Conservation (phyloP, 2,329 filamentous ascomycete species). For the Fusarium torreyae region DNA sequence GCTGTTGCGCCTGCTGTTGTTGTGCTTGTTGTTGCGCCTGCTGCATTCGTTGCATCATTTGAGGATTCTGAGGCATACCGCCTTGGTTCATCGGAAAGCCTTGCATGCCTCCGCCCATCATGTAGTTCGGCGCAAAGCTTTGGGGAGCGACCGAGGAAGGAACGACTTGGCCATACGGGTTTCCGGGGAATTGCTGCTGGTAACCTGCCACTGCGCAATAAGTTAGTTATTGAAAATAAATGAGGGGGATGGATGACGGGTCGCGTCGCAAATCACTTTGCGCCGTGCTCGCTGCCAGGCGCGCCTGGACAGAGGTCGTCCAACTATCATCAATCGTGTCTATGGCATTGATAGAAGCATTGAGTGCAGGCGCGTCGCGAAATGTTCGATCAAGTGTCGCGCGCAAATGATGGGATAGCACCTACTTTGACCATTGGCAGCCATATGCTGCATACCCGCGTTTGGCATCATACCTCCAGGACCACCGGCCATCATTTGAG, state of each 20-base stretch:
- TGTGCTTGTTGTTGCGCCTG: constrained; percentile 48
- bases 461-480: constrained; percentile 76
- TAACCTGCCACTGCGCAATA: constrained; percentile 67
- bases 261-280: constrained; percentile 38
- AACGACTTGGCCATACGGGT: constrained; percentile 70
- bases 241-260: constrained; percentile 6
- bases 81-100: constrained; percentile 70
- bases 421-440: constrained; percentile 73
- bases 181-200: constrained; percentile 70
- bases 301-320: constrained; percentile 2
- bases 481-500: constrained; percentile 69
- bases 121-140: constrained; percentile 65
- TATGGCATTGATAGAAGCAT: constrained; percentile 1
- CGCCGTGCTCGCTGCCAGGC: constrained; percentile 27
- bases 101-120: constrained; percentile 69
- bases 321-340: constrained; percentile 1
- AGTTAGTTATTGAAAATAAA: constrained; percentile 32
- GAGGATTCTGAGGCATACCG: constrained; percentile 63
- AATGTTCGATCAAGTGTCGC: constrained; percentile 17
- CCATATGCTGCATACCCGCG: constrained; percentile 71
- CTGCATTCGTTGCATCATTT: constrained; percentile 49
- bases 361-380: constrained; percentile 11
- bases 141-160: constrained; percentile 66
- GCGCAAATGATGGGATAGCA: constrained; percentile 50
- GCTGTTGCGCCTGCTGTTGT: constrained; percentile 54